Base-by-base conservation (phyloP, 2,329 filamentous ascomycete species). In the Sporothrix pseudoabietina region DNA sequence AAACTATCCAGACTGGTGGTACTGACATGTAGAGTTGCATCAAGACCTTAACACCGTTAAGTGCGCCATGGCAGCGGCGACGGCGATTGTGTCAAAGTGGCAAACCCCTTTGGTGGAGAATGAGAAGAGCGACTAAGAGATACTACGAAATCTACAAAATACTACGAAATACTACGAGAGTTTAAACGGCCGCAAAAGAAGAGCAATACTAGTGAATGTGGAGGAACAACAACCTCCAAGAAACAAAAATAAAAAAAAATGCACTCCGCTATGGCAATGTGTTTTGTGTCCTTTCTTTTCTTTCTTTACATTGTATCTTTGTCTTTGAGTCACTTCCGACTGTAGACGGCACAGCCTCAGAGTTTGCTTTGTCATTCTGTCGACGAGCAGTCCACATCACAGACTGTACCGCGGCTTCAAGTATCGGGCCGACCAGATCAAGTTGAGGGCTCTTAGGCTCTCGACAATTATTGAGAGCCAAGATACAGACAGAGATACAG, bases 41-140 rank as follows among this genome's bases (percentile, higher is more conserved):
- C 59, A 63, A 63, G 14, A 10, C 32, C 59, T 63, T 63, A 63
- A 63, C 16, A 30, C 39, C 61, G 61, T 66, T 47, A 66, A 66
- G 61, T 44, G 41, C 61, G 61, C 57, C 57, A 14, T 16, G 61
- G 39, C 41, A 10, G 12, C n/a, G 61, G 6, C n/a, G 6, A 39
- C 61, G 61, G 61, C 22, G 61, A 47, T 66, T 66, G 61, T 9
- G 61, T 16, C 41, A 41, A 41, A 41, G 39, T 16, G 61, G 1
- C 26, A 26, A 26, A 26, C 26, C 26, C 26, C 26, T 26, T 26
- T 26, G 26, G 26, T 26, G 26, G 26, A 26, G 6, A 22, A 35
- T 22, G 39, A 39, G 14, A 19, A 39, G 35, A 41, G 35, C 12
- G 14, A 19, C n/a, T n/a, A n/a, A 52, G 14, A 52, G 30, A 14